These are phyloP conservation scores for Gloeopeniophorella convolvens DNA, from an alignment of 768 basidiomycete species.

Conservation along the genomic window DNA sequence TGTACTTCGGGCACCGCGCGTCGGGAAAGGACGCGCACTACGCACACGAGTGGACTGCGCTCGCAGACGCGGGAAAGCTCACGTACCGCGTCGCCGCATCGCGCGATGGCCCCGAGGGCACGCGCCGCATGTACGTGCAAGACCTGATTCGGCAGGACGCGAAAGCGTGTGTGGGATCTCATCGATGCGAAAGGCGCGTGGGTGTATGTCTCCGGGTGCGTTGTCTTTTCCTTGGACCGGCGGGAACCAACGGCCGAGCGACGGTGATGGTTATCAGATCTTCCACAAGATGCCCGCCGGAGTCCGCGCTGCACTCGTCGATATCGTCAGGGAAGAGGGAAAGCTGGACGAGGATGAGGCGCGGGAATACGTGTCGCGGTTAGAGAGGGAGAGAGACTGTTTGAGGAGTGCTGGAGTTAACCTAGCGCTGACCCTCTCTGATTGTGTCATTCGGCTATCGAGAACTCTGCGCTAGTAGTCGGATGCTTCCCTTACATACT, in stretches of 20 bases:
- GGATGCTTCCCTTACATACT: too few species aligned
- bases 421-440: too few species aligned
- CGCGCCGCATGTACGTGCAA: conserved; percentile 80
- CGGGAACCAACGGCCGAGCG: too few species aligned
- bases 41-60: conserved; percentile 55
- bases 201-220: conserved; percentile 89
- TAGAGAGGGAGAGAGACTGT: conserved; percentile 63
- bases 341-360: conserved; percentile 47
- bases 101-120: conserved; percentile 67
- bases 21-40: conserved; percentile 75
- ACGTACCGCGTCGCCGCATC: conserved; percentile 71
- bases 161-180: conserved; percentile 56
- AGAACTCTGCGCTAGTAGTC: too few species aligned
- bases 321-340: conserved; percentile 45
- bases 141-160: conserved; percentile 68
- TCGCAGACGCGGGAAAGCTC: conserved; percentile 33
- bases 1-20: conserved; percentile 92
- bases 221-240: not conserved
- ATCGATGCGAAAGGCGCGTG: conserved; percentile 49
- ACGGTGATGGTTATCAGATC: conserved; percentile 47
- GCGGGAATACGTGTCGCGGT: conserved; percentile 48
- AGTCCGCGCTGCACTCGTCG: conserved; percentile 66
- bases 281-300: conserved; percentile 90
- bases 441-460: too few species aligned
- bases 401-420: conserved; percentile 85